Percentiles rank a stretch among this genome's conserved stretches.
Conservation (phyloP, 306 rosid species). For the Prunus mongolica region DNA sequence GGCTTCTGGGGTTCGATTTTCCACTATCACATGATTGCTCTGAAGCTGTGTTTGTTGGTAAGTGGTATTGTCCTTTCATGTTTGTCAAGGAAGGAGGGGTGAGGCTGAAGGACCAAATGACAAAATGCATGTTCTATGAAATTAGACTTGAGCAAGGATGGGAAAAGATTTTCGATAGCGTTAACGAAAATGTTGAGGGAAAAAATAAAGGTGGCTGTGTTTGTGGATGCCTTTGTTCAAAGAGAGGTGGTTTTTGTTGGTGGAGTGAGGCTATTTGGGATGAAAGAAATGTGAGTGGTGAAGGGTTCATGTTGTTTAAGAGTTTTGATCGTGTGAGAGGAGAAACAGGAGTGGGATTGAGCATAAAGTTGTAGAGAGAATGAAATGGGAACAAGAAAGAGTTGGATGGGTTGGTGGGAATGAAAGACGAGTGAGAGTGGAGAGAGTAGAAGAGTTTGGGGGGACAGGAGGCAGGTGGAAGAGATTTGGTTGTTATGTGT, state of each 20-base stretch:
- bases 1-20: slow-evolving; percentile 34
- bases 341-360: slow-evolving; percentile 47
- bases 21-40: slow-evolving; percentile 17
- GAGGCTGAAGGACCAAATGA: slow-evolving; percentile 42
- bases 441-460: slow-evolving; percentile 44
- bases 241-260: slow-evolving; percentile 35
- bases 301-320: slow-evolving; percentile 45
- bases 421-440: slow-evolving; percentile 27
- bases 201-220: slow-evolving; percentile 15
- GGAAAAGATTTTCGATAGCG: slow-evolving; percentile 43
- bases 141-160: slow-evolving; percentile 60
- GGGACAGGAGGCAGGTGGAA: slow-evolving; percentile 35
- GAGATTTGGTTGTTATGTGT: slow-evolving; percentile 36
- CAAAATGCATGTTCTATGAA: slow-evolving; percentile 49
- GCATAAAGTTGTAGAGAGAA: slow-evolving; percentile 47
- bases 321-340: slow-evolving; percentile 27
- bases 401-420: slow-evolving; percentile 34
- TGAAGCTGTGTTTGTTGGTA: slow-evolving; percentile 47
- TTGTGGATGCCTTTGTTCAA: slow-evolving; percentile 46
- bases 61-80: slow-evolving; percentile 70
- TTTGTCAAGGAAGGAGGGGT: slow-evolving; percentile 55
- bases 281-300: not conserved
- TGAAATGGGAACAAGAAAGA: slow-evolving; percentile 48
- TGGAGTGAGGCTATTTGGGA: slow-evolving; percentile 37
- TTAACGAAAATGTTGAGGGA: not conserved